Base-by-base conservation (phyloP, 495 filamentous ascomycete species). In the Talaromyces proteolyticus region DNA sequence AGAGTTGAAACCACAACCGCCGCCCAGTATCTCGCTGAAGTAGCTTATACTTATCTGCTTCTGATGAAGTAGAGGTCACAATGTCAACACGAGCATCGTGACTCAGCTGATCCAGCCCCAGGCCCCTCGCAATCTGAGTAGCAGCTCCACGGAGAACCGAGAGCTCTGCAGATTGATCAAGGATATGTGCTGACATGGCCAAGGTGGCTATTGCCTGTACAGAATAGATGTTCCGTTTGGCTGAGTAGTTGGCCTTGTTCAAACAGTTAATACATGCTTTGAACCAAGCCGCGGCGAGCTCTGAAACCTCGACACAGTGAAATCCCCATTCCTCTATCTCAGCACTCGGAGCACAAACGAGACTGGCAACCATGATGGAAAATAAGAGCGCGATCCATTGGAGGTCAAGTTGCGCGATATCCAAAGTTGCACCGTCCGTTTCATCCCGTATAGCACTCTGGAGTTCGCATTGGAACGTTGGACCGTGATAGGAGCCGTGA, bases 201-300 rank as follows among this genome's bases (percentile, higher is more conserved):
- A 67, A 63, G 8, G 66, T 74, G 3, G 69, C 59, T 42, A 77
- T 71, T 16, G 72, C 66, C 52, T 77, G 68, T 1, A 74, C 62
- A 0, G 68, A 62, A 42, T 69, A 68, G 2, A 70, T 51, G 0
- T 58, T 75, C 19, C 70, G 63, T 26, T 49, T 52, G 14, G 61
- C 60, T 34, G 62, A 66, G 51, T 62, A 71, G 37, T 71, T 59
- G 19, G 64, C 65, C 4, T 62, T 53, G 29, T 67, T 58, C 10
- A 75, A 53, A 55, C 67, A 68, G 2, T 57, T 51, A 2, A 64
- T 59, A 3, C 57, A 54, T 5, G 71, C 69, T 26, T 64, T 62
- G 20, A 63, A 59, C 69, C 68, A 72, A 66, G 54, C 45, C 63
- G 56, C n/a, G n/a, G n/a, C n/a, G n/a, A n/a, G n/a, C n/a, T n/a